These are phyloP conservation scores for Dentipellis sp. DNA, from an alignment of 768 basidiomycete species.

Conservation along the genomic window DNA sequence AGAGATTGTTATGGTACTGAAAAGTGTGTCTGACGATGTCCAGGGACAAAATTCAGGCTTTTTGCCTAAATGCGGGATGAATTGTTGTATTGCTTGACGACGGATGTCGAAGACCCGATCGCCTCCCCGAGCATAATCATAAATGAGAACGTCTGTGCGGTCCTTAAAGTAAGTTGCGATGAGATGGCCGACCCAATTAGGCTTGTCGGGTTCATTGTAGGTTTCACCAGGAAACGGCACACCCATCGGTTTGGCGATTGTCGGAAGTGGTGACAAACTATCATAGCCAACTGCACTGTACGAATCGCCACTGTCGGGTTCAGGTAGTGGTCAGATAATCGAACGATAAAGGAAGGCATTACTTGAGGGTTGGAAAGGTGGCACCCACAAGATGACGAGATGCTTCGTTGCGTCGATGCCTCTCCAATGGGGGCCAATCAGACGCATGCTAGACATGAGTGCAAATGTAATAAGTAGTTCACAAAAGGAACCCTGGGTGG, in stretches of 20 bases:
- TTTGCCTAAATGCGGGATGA: constrained; percentile 24
- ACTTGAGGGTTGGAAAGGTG: neutral
- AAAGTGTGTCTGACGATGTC: constrained; percentile 17
- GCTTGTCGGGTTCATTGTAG: constrained; percentile 34
- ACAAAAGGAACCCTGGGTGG: too few species aligned
- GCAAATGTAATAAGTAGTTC: neutral
- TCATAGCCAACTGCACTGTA: constrained; percentile 35
- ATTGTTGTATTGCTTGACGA: constrained; percentile 30
- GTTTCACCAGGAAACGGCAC: constrained; percentile 40
- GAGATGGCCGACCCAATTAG: constrained; percentile 61
- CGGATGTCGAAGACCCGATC: constrained; percentile 32
- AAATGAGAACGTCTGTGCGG: constrained; percentile 34
- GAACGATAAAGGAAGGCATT: neutral
- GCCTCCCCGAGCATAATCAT: constrained; percentile 51
- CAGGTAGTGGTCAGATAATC: neutral
- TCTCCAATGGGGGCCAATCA: constrained; percentile 5
- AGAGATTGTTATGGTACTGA: constrained; percentile 12
- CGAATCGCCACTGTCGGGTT: constrained; percentile 44
- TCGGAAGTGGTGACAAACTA: constrained; percentile 21
- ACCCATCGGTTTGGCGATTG: constrained; percentile 37
- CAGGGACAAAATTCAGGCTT: constrained; percentile 20
- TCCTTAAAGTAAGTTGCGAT: constrained; percentile 26
- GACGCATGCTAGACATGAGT: neutral
- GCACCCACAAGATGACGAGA: constrained; percentile 45
- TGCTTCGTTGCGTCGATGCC: constrained; percentile 32